Base-by-base conservation (phyloP, 2,329 filamentous ascomycete genomes). In the Penicillium concentricum region DNA sequence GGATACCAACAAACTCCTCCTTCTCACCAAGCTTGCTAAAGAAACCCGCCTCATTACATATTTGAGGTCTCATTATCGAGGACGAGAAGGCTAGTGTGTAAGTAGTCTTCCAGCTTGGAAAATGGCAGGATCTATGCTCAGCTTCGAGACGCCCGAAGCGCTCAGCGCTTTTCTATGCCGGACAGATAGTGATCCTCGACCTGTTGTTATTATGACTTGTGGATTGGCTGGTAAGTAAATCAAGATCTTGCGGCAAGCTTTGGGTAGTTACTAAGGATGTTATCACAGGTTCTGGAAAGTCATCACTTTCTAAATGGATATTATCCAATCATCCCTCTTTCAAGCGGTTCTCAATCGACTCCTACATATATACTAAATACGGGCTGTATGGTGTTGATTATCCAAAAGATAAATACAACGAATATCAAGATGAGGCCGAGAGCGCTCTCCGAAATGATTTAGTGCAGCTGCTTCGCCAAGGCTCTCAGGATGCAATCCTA, bases 271-370 rank as follows among this genome's bases (percentile, higher is more conserved):
- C 20, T 56, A 43, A 5, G 16, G 13, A 18, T 12, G 8, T 16
- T 28, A 22, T 35, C 28, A 26, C 7, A 59, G 56, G 58, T 7
- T 61, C 56, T 22, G 60, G 58, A 12, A 62, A 62, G 48, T 59
- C 56, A 34, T 56, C 55, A 4, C 51, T 62, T 32, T 51, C 58
- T 12, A 60, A 59, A 50, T 55, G 46, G 46, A 51, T 62, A 16
- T 20, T 58, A n/a, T 46, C 43, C 18, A 50, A 51, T 9, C 50
- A 61, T 43, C 57, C 51, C 18, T 58, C 55, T 18, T 58, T 60
- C 24, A 42, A 56, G 8, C 58, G 52, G 13, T 43, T 62, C 7
- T 62, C 58, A 26, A 62, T 62, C 41, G 58, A 59, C n/a, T 42
- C 53, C 16, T 55, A 52, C 30, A 50, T 61, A 30, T 57, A 57